Evolutionary conservation across 768 basidiomycete genomes (phyloP).

Genomic region (Suillus discolor): DNA sequence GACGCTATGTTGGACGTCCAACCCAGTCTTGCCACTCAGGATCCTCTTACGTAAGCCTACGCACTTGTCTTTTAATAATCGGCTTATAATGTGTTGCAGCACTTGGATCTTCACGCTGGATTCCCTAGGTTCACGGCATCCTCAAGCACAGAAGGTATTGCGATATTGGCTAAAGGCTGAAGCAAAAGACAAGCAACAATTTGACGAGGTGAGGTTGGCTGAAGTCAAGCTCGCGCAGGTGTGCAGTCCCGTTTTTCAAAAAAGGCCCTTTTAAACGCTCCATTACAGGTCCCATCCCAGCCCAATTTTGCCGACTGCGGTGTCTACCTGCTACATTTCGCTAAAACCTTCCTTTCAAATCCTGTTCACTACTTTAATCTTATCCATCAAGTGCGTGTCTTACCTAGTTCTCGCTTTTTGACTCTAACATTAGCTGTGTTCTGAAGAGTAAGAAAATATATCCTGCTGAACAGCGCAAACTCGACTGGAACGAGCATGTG

Average conservation of each 20-base stretch:
- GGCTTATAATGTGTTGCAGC: slow-evolving; percentile 36
- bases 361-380: slow-evolving; percentile 52
- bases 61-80: neutral
- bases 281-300: slow-evolving; percentile 77
- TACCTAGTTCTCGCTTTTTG: neutral
- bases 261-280: neutral
- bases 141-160: slow-evolving; percentile 62
- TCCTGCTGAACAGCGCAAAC: slow-evolving; percentile 40
- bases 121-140: slow-evolving; percentile 79
- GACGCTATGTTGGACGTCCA: slow-evolving; percentile 27
- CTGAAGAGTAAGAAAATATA: slow-evolving; percentile 34
- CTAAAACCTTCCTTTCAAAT: slow-evolving; percentile 70
- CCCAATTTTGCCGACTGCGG: slow-evolving; percentile 94
- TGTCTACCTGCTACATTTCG: slow-evolving; percentile 87
- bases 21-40: slow-evolving; percentile 17
- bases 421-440: slow-evolving; percentile 6
- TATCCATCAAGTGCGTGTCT: slow-evolving; percentile 40
- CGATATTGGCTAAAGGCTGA: slow-evolving; percentile 72
- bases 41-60: slow-evolving; percentile 23
- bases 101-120: slow-evolving; percentile 89
- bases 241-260: slow-evolving; percentile 13
- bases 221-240: slow-evolving; percentile 57
- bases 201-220: slow-evolving; percentile 40
- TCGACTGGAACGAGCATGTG: slow-evolving; percentile 55
- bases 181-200: slow-evolving; percentile 68